Percentiles rank a stretch among this genome's conserved stretches.
These are phyloP conservation scores for Erodium moschatum DNA, from an alignment of 441 rosid genomes.

Conservation along the genomic window DNA sequence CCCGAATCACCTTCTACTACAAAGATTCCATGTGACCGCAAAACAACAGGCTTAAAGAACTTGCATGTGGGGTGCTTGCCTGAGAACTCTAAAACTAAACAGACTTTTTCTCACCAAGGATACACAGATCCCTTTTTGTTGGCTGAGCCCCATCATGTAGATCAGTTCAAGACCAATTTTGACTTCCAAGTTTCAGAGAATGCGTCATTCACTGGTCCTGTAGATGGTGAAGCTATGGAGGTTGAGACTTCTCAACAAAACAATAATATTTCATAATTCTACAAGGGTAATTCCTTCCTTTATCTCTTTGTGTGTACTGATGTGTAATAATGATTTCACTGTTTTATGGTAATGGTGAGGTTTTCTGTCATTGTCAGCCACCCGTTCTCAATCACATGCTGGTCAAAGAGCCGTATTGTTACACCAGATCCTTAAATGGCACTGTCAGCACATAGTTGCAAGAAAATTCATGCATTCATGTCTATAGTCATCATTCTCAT, in stretches of 20 bases:
- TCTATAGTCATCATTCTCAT: neutral
- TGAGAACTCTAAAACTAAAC: conserved; percentile 31
- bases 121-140: conserved; percentile 26
- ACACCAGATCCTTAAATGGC: conserved; percentile 23
- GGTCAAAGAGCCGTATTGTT: conserved; percentile 11
- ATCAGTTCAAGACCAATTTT: conserved; percentile 24
- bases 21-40: conserved; percentile 38
- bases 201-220: conserved; percentile 37
- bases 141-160: conserved; percentile 21
- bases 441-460: conserved; percentile 26
- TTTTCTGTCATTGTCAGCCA: conserved; percentile 36
- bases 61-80: conserved; percentile 26
- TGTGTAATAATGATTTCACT: conserved; percentile 13
- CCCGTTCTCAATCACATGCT: conserved; percentile 10
- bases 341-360: conserved; percentile 34
- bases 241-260: conserved; percentile 35
- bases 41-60: conserved; percentile 23
- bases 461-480: neutral
- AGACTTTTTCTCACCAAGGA: conserved; percentile 29
- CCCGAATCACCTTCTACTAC: conserved; percentile 52
- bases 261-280: conserved; percentile 20
- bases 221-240: conserved; percentile 31
- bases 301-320: conserved; percentile 18
- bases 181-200: conserved; percentile 37
- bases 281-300: conserved; percentile 40